Conservation (phyloP, 2,329 filamentous ascomycete species). For the Sporothrix curviconia region DNA sequence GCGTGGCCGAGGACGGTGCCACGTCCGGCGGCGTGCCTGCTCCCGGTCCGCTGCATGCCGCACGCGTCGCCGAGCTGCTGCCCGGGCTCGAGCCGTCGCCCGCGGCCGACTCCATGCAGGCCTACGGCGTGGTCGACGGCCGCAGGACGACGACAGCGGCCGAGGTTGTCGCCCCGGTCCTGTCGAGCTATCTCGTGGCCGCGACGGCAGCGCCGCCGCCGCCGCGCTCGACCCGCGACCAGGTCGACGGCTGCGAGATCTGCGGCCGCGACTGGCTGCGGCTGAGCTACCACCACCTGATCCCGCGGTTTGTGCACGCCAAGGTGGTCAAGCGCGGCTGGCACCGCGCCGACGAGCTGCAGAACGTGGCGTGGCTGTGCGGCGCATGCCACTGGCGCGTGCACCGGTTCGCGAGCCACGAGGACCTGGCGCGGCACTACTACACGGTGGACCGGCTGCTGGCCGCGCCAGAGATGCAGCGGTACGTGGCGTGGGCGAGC, state of each 20-base stretch:
- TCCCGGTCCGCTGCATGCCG: conserved; percentile 41
- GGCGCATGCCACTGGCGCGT: conserved; percentile 78
- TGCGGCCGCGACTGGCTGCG: conserved; percentile 69
- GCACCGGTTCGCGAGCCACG: conserved; percentile 67
- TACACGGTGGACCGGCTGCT: conserved; percentile 67
- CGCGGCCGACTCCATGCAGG: conserved; percentile 58
- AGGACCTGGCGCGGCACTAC: conserved; percentile 67
- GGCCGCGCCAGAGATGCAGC: conserved; percentile 63
- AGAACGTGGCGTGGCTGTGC: conserved; percentile 82
- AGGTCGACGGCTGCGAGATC: conserved; percentile 61
- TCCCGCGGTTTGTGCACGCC: conserved; percentile 69
- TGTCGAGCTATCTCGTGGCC: conserved; percentile 55
- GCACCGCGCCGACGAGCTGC: conserved; percentile 67
- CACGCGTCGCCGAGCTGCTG: conserved; percentile 45
- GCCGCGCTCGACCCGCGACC: conserved; percentile 49
- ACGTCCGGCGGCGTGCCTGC: background rate
- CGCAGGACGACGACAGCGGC: conserved; percentile 32
- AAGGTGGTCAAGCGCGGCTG: conserved; percentile 72
- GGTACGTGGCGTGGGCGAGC: conserved; percentile 67
- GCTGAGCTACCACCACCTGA: conserved; percentile 78
- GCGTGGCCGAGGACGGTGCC: conserved; percentile 25
- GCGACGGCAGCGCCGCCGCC: conserved; percentile 57
- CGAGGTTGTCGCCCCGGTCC: conserved; percentile 55
- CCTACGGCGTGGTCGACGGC: conserved; percentile 55
- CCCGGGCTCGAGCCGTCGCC: conserved; percentile 47